Conservation (phyloP, 192 early-diverging fungal species). For the Paraglomus brasilianum region DNA sequence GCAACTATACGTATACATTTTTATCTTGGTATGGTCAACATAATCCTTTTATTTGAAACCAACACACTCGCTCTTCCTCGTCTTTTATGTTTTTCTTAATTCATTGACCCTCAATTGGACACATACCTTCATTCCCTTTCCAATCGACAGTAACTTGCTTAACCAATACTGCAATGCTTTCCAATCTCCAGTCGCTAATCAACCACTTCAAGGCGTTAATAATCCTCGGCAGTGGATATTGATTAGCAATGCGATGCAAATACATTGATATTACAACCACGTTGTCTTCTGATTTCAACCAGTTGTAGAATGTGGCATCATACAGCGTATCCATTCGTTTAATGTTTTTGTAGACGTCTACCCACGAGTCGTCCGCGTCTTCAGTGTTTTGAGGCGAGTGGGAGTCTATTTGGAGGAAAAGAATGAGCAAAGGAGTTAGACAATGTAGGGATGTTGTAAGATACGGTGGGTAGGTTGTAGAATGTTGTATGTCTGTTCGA, state of each 20-base stretch:
- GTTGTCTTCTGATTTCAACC: conserved; percentile 75
- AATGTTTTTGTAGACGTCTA: conserved; percentile 71
- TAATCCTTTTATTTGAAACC: neutral
- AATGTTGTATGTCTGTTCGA: no score
- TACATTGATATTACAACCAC: conserved; percentile 68
- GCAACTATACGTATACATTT: neutral
- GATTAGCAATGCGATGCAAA: conserved; percentile 71
- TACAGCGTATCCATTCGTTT: conserved; percentile 75
- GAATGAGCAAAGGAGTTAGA: no score
- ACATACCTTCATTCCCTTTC: conserved; percentile 48
- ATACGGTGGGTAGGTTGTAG: no score
- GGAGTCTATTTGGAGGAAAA: no score
- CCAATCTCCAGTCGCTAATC: conserved; percentile 68
- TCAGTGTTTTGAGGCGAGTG: no score
- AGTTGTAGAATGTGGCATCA: conserved; percentile 73
- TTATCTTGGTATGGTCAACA: neutral
- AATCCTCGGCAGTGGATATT: conserved; percentile 70
- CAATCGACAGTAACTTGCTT: conserved; percentile 71
- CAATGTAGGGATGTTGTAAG: no score
- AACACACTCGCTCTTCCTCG: no score
- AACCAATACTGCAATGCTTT: conserved; percentile 68
- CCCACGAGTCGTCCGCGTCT: conserved; percentile 45
- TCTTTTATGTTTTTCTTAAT: no score
- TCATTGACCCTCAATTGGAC: conserved; percentile 27
- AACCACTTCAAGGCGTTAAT: conserved; percentile 77